Conservation (phyloP, 1,139 yeast species). For the Candida sp. region DNA sequence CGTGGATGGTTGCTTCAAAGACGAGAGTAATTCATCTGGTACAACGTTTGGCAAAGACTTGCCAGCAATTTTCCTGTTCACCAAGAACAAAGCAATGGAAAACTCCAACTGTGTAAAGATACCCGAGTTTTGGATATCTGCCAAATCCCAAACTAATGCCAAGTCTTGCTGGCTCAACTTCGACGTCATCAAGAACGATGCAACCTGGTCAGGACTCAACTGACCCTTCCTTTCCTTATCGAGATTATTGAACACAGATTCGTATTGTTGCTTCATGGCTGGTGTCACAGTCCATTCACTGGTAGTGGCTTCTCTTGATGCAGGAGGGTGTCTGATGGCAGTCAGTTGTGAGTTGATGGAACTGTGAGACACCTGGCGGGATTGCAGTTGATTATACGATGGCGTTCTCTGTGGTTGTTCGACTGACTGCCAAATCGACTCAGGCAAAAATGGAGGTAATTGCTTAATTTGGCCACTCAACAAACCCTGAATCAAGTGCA, state of each 20-base stretch:
- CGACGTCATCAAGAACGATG: constrained; percentile 87
- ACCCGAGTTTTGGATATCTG: constrained; percentile 91
- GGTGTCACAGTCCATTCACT: constrained; percentile 72
- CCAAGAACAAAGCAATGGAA: constrained; percentile 92
- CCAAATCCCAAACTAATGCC: constrained; percentile 93
- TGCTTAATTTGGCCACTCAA: constrained; percentile 68
- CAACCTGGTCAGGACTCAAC: constrained; percentile 81
- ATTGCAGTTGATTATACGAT: background rate
- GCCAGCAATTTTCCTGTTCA: constrained; percentile 84
- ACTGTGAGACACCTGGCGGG: constrained; percentile 45
- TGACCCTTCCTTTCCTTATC: constrained; percentile 69
- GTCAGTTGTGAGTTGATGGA: constrained; percentile 56
- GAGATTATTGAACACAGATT: constrained; percentile 73
- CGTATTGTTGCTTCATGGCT: constrained; percentile 78
- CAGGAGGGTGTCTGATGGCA: constrained; percentile 37
- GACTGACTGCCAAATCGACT: constrained; percentile 66
- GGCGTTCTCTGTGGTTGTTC: constrained; percentile 15
- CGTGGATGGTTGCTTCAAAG: constrained; percentile 27
- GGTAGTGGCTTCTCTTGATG: constrained; percentile 14
- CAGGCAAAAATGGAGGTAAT: constrained; percentile 75
- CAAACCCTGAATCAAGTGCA: constrained; percentile 90
- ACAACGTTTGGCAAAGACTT: constrained; percentile 72
- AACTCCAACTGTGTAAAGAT: constrained; percentile 82
- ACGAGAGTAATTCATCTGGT: constrained; percentile 55
- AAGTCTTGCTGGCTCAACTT: constrained; percentile 83